Evolutionary conservation across 1,284 basidiomycete species (phyloP).

Genomic region (Sporisorium graminicola): DNA sequence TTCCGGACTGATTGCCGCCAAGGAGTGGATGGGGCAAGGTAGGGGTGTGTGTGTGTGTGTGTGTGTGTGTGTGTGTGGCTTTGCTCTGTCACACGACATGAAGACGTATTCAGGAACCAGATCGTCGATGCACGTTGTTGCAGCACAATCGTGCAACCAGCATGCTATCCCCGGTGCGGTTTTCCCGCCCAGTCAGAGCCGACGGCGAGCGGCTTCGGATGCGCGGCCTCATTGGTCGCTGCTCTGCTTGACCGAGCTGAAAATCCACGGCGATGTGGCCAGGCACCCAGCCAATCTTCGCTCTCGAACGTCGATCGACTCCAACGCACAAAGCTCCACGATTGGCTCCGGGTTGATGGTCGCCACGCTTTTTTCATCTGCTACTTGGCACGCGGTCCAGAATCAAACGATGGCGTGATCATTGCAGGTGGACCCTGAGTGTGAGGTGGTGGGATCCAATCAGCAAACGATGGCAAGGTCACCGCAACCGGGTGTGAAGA

Average conservation of each 20-base stretch:
- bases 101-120: background rate
- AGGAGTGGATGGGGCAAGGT: too few species aligned
- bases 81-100: slow-evolving; percentile 2
- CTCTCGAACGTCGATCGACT: too few species aligned
- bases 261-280: too few species aligned
- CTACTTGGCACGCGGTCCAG: slow-evolving; percentile 16
- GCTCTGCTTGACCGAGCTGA: background rate
- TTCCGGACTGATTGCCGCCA: too few species aligned
- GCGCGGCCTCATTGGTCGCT: background rate
- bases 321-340: background rate
- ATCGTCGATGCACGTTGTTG: slow-evolving; percentile 1
- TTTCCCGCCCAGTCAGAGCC: too few species aligned
- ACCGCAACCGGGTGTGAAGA: background rate
- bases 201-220: too few species aligned
- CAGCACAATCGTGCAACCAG: too few species aligned
- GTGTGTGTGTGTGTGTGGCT: too few species aligned
- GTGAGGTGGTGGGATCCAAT: slow-evolving; percentile 8
- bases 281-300: too few species aligned
- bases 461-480: background rate
- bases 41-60: too few species aligned
- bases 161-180: too few species aligned
- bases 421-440: slow-evolving; percentile 8
- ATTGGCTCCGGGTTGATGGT: background rate
- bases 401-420: slow-evolving; percentile 35
- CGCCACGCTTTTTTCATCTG: too few species aligned